Evolutionary conservation across 208 protist genomes (phyloP), one percentile per base, ranked within the genome.

Genomic region (Leishmania martiniquensis): DNA sequence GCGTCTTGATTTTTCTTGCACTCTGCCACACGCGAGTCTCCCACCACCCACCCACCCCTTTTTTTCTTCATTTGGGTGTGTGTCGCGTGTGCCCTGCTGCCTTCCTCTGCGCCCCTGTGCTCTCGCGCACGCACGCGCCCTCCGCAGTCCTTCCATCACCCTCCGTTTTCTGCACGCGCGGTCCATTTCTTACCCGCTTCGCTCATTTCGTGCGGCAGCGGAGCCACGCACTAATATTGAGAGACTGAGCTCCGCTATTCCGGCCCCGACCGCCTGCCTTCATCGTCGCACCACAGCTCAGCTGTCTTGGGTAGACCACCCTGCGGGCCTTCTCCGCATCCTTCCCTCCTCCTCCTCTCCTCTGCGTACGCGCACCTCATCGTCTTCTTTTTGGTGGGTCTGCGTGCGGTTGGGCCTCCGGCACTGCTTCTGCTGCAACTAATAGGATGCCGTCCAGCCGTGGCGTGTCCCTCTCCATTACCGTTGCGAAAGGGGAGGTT

Each of bases 391-490:
- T 52, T 72, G 22, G 1, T 3, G 67, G 39, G 7, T 5, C 42
- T 57, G 6, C 34, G 34, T 57, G n/a, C 13, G 54, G 68, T 12
- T 6, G 65, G 65, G 42, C 42, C 65, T 34, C 6, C 65, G 22
- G 0, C 20, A 2, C 3, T 34, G 39, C 42, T 69, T 32, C 65
- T 25, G 39, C 45, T 77, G 12, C 32, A 44, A 5, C 15, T 55
- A 4, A 77, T 4, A 32, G 17, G 59, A 85, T 84, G 71, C 73
- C 70, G 68, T 82, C 75, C 45, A 85, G 73, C 37, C 37, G 77
- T n/a, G 80, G 75, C 34, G 76, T 87, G 2, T 68, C 76, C 34
- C 75, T 87, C 17, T 63, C 57, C 68, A 69, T 88, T 7, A 10
- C 34, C 34, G 15, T 85, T 6, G 45, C 45, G 25, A 62, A 85